phyloP scores from a whole-genome alignment of 1,139 yeast genomes.

The Pneumocystis oryctolagi region DNA sequence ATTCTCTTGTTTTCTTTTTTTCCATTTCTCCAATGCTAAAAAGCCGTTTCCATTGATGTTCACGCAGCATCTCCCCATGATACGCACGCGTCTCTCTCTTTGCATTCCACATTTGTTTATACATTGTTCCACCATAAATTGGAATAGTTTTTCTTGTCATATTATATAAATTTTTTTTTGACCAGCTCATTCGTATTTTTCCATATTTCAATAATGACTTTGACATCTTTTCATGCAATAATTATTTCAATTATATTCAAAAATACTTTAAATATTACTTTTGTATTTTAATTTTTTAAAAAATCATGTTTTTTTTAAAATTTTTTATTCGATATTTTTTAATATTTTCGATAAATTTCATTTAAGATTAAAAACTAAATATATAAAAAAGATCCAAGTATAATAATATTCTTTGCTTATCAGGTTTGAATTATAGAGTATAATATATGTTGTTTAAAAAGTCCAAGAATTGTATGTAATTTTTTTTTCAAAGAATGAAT shows the following conservation, averaged over 20 bases:
- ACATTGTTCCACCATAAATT: slow-evolving; percentile 46
- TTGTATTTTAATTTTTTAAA: neutral
- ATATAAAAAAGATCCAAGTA: neutral
- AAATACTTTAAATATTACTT: neutral
- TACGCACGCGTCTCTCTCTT: slow-evolving; percentile 87
- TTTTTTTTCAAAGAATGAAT: neutral
- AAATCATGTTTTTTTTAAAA: neutral
- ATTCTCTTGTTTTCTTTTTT: slow-evolving; percentile 31
- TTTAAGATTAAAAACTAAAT: neutral
- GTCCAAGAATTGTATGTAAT: neutral
- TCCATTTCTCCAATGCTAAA: slow-evolving; percentile 28
- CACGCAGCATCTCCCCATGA: slow-evolving; percentile 89
- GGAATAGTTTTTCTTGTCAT: slow-evolving; percentile 51
- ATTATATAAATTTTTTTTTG: slow-evolving; percentile 81
- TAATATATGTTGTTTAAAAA: neutral
- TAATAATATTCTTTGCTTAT: neutral
- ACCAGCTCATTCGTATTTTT: slow-evolving; percentile 67
- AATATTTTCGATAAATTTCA: neutral
- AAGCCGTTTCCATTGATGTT: slow-evolving; percentile 32
- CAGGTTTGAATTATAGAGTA: neutral
- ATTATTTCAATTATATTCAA: neutral
- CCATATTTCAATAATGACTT: slow-evolving; percentile 28
- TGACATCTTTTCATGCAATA: neutral
- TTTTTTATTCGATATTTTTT: too few relatives aligned
- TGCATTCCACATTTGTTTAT: slow-evolving; percentile 83